Evolutionary conservation across 805 yeast genomes (phyloP).

Genomic region (Yamadazyma philogaea): DNA sequence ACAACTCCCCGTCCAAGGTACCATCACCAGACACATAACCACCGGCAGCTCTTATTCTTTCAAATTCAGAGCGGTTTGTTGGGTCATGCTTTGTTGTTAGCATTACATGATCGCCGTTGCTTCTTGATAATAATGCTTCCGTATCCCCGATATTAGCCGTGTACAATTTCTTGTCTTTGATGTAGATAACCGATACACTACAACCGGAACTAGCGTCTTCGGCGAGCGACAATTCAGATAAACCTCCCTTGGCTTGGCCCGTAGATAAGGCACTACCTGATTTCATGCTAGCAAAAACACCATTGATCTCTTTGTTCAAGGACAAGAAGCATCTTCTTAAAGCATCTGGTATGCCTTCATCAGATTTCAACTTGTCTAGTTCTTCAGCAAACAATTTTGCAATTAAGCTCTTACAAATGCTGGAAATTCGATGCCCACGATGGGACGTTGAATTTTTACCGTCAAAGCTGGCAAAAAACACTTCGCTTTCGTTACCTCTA

Average conservation of each 20-base stretch:
- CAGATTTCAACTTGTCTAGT: constrained; percentile 41
- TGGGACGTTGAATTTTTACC: constrained; percentile 62
- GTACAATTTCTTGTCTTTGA: constrained; percentile 66
- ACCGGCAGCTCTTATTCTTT: constrained; percentile 85
- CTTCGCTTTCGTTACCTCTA: constrained; percentile 80
- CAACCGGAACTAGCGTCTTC: constrained; percentile 80
- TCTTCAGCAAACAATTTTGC: constrained; percentile 68
- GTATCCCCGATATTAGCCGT: constrained; percentile 92
- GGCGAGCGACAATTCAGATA: constrained; percentile 49
- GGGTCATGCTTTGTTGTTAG: constrained; percentile 84
- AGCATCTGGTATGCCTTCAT: constrained; percentile 64
- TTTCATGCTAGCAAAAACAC: constrained; percentile 45
- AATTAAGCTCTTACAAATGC: constrained; percentile 68
- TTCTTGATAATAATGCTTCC: constrained; percentile 72
- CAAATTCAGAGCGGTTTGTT: constrained; percentile 70
- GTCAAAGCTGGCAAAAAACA: constrained; percentile 78
- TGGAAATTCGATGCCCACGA: constrained; percentile 54
- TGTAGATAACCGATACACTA: constrained; percentile 76
- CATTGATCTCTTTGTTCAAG: constrained; percentile 79
- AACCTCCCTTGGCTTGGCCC: constrained; percentile 27
- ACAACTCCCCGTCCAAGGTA: constrained; percentile 75
- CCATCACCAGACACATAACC: constrained; percentile 87
- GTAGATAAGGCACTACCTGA: constrained; percentile 40
- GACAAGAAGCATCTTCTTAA: constrained; percentile 76
- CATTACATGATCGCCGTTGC: constrained; percentile 74